Evolutionary conservation across 2,329 filamentous ascomycete genomes (phyloP), one percentile per base, ranked within the genome.

Genomic region (Basipetospora chlamydospora): DNA sequence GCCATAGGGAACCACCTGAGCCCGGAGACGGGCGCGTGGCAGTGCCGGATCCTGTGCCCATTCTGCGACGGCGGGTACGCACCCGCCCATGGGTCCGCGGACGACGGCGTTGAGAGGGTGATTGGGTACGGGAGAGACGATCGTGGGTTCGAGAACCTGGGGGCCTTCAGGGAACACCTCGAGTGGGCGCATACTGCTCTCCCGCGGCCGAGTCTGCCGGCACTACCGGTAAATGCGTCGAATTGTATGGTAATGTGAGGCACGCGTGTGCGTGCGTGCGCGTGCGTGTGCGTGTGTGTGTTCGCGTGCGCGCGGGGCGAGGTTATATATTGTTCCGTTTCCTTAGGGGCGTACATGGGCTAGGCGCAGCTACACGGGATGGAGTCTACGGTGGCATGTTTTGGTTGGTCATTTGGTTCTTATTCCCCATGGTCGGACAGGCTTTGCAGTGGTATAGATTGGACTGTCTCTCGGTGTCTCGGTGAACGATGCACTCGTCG

Each of bases 1-100:
- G 70, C 66, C 23, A 64, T 76, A 30, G 69, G 69, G 22, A 75
- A 71, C 49, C 71, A 76, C 48, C 52, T 67, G 20, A 56, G 64
- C 22, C 70, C 70, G 3, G 50, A 53, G 13, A 50, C 54, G 7
- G 63, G 66, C 30, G 67, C 67, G 43, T 75, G 67, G 64, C 57
- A 61, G 40, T 63, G 68, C 3, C 54, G 60, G 12, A 48, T 73
- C 11, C 46, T 68, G 22, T 75, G 71, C 40, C 67, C 69, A 2
- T 69, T 64, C 42, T 76, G 71, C 50, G 71, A 75, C 43, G 63
- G 67, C 32, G 66, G 64, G 38, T 42, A 41, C 36, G 58, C 61
- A 25, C 48, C 49, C 30, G 56, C 59, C 8, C 54, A 55, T 37
- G 58, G 61, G 28, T n/a, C n/a, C n/a, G n/a, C n/a, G n/a, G 49